Base-by-base conservation (phyloP, 2,329 filamentous ascomycete species). In the Paraconiothyrium sp. region DNA sequence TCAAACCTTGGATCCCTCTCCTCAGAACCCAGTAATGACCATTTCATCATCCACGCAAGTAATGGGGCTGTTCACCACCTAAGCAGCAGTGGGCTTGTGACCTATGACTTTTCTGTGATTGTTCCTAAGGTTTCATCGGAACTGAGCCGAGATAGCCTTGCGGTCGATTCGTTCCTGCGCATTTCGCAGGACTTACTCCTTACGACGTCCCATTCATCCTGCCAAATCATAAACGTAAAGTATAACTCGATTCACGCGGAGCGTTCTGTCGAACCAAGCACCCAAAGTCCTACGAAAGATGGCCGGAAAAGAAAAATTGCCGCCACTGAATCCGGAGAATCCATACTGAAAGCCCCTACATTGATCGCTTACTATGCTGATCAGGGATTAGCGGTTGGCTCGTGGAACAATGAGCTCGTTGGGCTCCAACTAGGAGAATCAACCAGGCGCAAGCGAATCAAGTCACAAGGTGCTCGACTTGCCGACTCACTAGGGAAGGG, bases 401-500 rank as follows among this genome's bases (percentile, higher is more conserved):
- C 93, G 7, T 78, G 85, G n/a, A 87, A 87, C 35, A 85, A 86
- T 47, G 84, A 87, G 48, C 80, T 94, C 35, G 81, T 92, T 16
- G 90, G 88, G 1, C 83, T 93, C 55, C 90, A 93, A 57, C 70
- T 83, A 16, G 73, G 71, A 43, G 71, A 69, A 8, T 60, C 70
- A 6, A 67, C 72, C 7, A 62, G 72, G 10, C 72, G 74, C 7
- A 82, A 81, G 63, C 73, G 78, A 30, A 65, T 68, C n/a, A 79
- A 74, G 66, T 68, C 70, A 4, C 67, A 75, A 43, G 76, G 75
- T 55, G 89, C 90, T 9, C 81, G 92, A 8, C 80, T 94, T 30
- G 90, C 92, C 37, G 90, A 94, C 72, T 90, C 91, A 0, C 87
- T 94, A 57, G 90, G 90, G 1, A 89, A 89, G 62, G 90, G 90